These are phyloP conservation scores for Tricholoma terreum DNA, from an alignment of 768 basidiomycete genomes.

Conservation along the genomic window DNA sequence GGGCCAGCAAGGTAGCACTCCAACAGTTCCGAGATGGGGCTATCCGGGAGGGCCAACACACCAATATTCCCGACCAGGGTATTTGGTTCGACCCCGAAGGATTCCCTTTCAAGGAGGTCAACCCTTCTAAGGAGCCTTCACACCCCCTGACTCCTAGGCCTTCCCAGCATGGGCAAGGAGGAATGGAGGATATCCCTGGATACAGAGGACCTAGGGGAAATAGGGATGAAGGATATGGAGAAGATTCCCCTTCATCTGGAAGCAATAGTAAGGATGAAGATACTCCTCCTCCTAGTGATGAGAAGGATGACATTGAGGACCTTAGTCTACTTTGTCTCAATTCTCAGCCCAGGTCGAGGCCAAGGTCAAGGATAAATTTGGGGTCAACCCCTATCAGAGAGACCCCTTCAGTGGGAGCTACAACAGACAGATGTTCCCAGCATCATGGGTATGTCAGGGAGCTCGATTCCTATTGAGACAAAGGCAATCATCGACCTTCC, in stretches of 20 bases:
- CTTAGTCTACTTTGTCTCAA: neutral
- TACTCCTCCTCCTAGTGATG: neutral
- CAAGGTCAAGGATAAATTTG: neutral
- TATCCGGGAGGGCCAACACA: neutral
- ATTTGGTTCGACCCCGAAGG: neutral
- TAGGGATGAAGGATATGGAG: no score
- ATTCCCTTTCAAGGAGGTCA: neutral
- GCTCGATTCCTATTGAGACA: no score
- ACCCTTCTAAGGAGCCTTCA: neutral
- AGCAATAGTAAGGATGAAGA: no score
- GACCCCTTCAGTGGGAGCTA: no score
- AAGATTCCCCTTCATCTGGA: no score
- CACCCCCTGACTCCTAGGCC: neutral
- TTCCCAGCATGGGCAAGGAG: no score
- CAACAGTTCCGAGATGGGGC: neutral
- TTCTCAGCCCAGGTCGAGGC: neutral
- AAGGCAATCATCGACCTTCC: no score
- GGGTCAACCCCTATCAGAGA: no score
- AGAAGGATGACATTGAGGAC: neutral
- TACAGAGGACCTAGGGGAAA: no score
- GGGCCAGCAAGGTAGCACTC: neutral
- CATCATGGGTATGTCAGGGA: no score
- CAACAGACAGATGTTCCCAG: no score
- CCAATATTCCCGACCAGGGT: neutral
- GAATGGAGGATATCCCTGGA: neutral